phyloP scores from a whole-genome alignment of 2,329 filamentous ascomycete species.

The Beauveria brongniartii region DNA sequence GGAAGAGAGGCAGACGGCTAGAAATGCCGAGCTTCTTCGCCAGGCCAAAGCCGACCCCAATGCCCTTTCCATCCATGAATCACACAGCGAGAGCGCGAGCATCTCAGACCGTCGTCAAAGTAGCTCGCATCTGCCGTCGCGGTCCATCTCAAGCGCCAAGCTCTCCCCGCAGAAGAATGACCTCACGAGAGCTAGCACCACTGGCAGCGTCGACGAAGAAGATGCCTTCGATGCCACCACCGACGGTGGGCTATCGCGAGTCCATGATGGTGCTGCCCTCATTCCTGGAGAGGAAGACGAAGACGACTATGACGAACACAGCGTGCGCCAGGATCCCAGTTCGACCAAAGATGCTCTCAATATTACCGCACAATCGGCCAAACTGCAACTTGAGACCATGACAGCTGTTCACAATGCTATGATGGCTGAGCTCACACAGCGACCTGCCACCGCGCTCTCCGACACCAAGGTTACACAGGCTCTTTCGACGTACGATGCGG shows the following conservation, averaged over 20 bases:
- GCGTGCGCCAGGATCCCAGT: slow-evolving; percentile 63
- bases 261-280: slow-evolving; percentile 26
- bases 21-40: slow-evolving; percentile 65
- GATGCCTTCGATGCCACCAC: slow-evolving; percentile 41
- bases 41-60: slow-evolving; percentile 68
- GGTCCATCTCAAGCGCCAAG: slow-evolving; percentile 21
- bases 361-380: slow-evolving; percentile 93
- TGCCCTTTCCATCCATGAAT: slow-evolving; percentile 37
- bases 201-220: slow-evolving; percentile 45
- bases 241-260: slow-evolving; percentile 33
- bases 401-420: slow-evolving; percentile 78
- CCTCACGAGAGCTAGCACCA: slow-evolving; percentile 33
- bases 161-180: slow-evolving; percentile 26
- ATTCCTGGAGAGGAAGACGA: slow-evolving; percentile 52
- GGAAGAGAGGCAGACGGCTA: slow-evolving; percentile 68
- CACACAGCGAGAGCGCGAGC: slow-evolving; percentile 45
- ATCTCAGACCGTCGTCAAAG: slow-evolving; percentile 35
- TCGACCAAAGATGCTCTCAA: slow-evolving; percentile 89
- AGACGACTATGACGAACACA: slow-evolving; percentile 67
- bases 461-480: slow-evolving; percentile 72
- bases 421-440: slow-evolving; percentile 56
- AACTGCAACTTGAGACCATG: slow-evolving; percentile 84
- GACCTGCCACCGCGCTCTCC: slow-evolving; percentile 63
- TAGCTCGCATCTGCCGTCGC: slow-evolving; percentile 35
- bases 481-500: slow-evolving; percentile 76